These are phyloP conservation scores for Durotheca rogersii DNA, from an alignment of 495 filamentous ascomycete genomes.

Conservation along the genomic window DNA sequence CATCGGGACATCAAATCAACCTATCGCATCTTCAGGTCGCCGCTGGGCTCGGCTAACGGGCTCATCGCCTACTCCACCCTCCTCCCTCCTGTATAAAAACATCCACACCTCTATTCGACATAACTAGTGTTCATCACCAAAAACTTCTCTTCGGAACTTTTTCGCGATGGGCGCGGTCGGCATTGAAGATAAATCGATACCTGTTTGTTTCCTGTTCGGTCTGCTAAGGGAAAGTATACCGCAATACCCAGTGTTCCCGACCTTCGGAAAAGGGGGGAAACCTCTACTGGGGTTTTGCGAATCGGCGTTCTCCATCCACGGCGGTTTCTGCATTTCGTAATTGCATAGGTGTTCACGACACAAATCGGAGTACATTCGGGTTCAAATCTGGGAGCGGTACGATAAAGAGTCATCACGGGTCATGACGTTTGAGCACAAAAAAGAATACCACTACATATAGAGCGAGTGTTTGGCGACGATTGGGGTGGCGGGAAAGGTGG, in stretches of 20 bases:
- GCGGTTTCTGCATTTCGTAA: slow-evolving; percentile 41
- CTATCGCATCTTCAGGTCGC: slow-evolving; percentile 25
- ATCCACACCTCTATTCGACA: slow-evolving; percentile 41
- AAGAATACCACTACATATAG: slow-evolving; percentile 40
- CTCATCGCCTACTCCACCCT: slow-evolving; percentile 30
- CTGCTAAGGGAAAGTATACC: slow-evolving; percentile 29
- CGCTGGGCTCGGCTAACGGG: slow-evolving; percentile 27
- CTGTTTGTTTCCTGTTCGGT: slow-evolving; percentile 36
- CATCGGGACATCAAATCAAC: slow-evolving; percentile 37
- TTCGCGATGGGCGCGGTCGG: slow-evolving; percentile 26
- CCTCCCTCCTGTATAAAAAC: slow-evolving; percentile 37
- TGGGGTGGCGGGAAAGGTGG: no score
- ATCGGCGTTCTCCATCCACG: slow-evolving; percentile 35
- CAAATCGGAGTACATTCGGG: slow-evolving; percentile 40
- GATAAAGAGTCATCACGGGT: slow-evolving; percentile 41
- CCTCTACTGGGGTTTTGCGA: slow-evolving; percentile 36
- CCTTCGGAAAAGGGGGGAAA: slow-evolving; percentile 35
- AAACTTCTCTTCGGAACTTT: slow-evolving; percentile 9
- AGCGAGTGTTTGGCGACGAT: slow-evolving; percentile 41
- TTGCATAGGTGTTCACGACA: slow-evolving; percentile 43
- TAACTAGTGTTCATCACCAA: slow-evolving; percentile 33
- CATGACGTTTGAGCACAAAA: slow-evolving; percentile 37
- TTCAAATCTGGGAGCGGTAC: slow-evolving; percentile 40
- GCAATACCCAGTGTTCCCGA: slow-evolving; percentile 33
- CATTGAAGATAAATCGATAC: slow-evolving; percentile 41